Percentiles rank a stretch among this genome's conserved stretches.
Conservation (phyloP, 441 rosid species). For the Heliophila coronopifolia region DNA sequence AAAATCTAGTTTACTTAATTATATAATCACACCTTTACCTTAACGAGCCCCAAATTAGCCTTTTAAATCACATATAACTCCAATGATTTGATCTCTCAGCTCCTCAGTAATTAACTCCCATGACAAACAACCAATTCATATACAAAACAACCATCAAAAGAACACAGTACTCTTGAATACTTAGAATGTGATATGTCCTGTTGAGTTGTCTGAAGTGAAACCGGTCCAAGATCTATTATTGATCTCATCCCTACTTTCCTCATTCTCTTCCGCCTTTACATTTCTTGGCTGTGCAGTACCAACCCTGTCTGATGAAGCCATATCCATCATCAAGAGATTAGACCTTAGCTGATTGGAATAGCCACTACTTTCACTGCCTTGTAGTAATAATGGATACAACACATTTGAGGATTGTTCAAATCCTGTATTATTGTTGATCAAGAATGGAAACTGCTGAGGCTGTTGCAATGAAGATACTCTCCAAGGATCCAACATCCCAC, state of each 20-base stretch:
- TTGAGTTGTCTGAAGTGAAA: constrained; percentile 36
- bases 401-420: constrained; percentile 28
- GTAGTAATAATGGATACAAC: constrained; percentile 29
- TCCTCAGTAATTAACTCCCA: constrained; percentile 9
- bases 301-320: constrained; percentile 15
- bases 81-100: constrained; percentile 27
- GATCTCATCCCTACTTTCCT: constrained; percentile 27
- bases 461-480: constrained; percentile 35
- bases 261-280: constrained; percentile 42
- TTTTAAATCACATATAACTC: constrained; percentile 5
- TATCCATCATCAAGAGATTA: constrained; percentile 31
- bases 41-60: constrained; percentile 18
- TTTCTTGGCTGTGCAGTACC: constrained; percentile 20
- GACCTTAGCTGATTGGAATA: constrained; percentile 30
- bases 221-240: constrained; percentile 40
- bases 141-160: constrained; percentile 32
- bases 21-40: constrained; percentile 22
- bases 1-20: not conserved
- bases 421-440: constrained; percentile 22
- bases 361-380: constrained; percentile 25
- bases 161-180: constrained; percentile 8
- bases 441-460: constrained; percentile 42
- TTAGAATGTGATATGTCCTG: constrained; percentile 38
- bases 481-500: constrained; percentile 41
- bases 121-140: constrained; percentile 11